Evolutionary conservation across 148 eudicot species (phyloP), one percentile per base, ranked within the genome.

Genomic region (Amaranthus palmeri): DNA sequence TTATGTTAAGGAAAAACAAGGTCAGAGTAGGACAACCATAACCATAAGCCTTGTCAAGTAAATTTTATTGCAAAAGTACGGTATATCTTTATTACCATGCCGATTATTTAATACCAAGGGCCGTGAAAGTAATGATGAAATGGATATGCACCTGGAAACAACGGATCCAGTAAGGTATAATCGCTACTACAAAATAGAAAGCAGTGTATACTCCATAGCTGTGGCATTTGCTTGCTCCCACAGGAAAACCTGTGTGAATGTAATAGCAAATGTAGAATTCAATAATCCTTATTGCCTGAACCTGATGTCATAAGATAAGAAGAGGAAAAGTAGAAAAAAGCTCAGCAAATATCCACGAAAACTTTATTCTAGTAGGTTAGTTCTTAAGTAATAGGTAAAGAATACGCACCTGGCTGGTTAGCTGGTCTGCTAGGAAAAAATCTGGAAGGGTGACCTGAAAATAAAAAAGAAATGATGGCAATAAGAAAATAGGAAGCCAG

Each of bases 141-240:
- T 42, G 74, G 57, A 67, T 61, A 50, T 7, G 52, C 52, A 90
- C 97, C 97, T 92, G 97, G 58, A 92, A 84, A 81, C 84, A 86
- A 63, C 96, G 93, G 56, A 85, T 73, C 91, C 97, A 92, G 70
- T 86, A 90, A 25, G 97, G 97, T 72, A 88, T 67, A 56, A 87
- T 75, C 8, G 93, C 97, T 68, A 90, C 51, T 65, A 92, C 75
- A 76, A 79, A 86, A 65, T 90, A 90, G 82, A 92, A 92, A 65
- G 77, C 80, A 61, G 81, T 86, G 77, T 84, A 92, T 61, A 72
- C 85, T 75, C 77, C 87, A 67, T 64, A 72, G 41, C 49, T 71
- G 48, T 75, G 83, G 78, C 97, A 92, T 72, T 72, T 85, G 75
- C 76, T 81, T 62, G 52, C 68, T 54, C 76, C 81, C 64, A 59